Conservation (phyloP, 1,139 yeast genomes). For the Yamadazyma diddensiae region DNA sequence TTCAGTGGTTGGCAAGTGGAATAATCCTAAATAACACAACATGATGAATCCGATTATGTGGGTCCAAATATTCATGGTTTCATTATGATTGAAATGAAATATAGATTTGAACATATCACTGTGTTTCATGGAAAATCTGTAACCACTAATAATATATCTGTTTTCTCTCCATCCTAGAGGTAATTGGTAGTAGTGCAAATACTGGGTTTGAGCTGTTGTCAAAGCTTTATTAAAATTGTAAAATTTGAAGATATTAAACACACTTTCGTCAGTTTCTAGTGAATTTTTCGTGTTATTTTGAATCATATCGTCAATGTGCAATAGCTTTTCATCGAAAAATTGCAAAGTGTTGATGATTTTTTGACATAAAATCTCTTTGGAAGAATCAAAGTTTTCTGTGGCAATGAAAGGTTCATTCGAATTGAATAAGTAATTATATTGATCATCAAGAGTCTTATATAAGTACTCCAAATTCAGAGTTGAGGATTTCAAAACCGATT, state of each 20-base stretch:
- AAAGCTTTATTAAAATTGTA: slow-evolving; percentile 63
- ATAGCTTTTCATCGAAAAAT: slow-evolving; percentile 54
- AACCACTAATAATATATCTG: slow-evolving; percentile 78
- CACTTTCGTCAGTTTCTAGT: slow-evolving; percentile 25
- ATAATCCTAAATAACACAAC: slow-evolving; percentile 53
- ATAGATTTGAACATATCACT: slow-evolving; percentile 55
- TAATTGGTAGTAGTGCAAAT: slow-evolving; percentile 79
- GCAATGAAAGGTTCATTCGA: slow-evolving; percentile 12
- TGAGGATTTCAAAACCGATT: slow-evolving; percentile 40
- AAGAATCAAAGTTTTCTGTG: slow-evolving; percentile 19
- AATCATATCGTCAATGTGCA: slow-evolving; percentile 48
- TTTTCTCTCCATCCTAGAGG: slow-evolving; percentile 95
- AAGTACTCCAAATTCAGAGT: slow-evolving; percentile 46
- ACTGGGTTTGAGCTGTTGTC: slow-evolving; percentile 50
- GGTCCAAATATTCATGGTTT: slow-evolving; percentile 91
- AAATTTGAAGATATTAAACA: slow-evolving; percentile 42
- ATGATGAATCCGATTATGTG: slow-evolving; percentile 70
- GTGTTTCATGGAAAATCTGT: slow-evolving; percentile 75
- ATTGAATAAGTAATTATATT: slow-evolving; percentile 47
- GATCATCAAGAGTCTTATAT: slow-evolving; percentile 52
- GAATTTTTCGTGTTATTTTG: slow-evolving; percentile 34
- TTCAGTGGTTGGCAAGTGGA: slow-evolving; percentile 59
- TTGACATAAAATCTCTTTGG: slow-evolving; percentile 33
- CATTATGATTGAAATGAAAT: slow-evolving; percentile 69
- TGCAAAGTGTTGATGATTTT: slow-evolving; percentile 53